Evolutionary conservation across 768 basidiomycete genomes (phyloP).

Genomic region (Hypsizygus marmoreus): DNA sequence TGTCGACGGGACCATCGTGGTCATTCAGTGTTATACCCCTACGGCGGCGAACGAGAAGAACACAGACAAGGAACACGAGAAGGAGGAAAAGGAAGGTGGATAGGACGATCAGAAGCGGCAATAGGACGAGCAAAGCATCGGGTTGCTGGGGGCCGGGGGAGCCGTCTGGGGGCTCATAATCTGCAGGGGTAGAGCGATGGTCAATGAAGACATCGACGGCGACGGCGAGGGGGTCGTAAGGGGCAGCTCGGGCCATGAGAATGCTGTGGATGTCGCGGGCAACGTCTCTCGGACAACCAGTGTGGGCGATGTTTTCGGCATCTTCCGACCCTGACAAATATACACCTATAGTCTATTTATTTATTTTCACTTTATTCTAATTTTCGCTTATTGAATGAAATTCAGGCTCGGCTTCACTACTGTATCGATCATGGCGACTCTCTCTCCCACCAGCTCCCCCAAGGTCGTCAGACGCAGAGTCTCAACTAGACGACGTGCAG

Average conservation of each 20-base stretch:
- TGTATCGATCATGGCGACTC: conserved; percentile 40
- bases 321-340: conserved; percentile 9
- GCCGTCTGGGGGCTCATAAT: conserved; percentile 27
- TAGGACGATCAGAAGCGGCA: conserved; percentile 92
- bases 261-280: conserved; percentile 8
- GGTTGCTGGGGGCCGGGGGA: conserved; percentile 34
- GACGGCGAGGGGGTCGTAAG: too few relatives aligned
- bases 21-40: conserved; percentile 81
- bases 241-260: too few relatives aligned
- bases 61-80: conserved; percentile 86
- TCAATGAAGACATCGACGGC: background rate
- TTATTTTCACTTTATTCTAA: background rate
- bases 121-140: conserved; percentile 81
- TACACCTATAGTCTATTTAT: conserved; percentile 9
- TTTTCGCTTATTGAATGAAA: too few relatives aligned
- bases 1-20: conserved; percentile 89
- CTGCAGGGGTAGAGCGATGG: conserved; percentile 1
- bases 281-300: conserved; percentile 1
- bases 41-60: conserved; percentile 79
- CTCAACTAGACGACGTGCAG: conserved; percentile 59
- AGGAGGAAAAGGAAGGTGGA: conserved; percentile 92
- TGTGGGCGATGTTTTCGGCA: conserved; percentile 8
- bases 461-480: conserved; percentile 51
- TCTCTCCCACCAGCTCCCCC: conserved; percentile 52
- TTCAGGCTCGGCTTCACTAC: too few relatives aligned